Percentiles rank a stretch among this genome's conserved stretches.
These are phyloP conservation scores for Lepiota venenata DNA, from an alignment of 768 basidiomycete species.

Conservation along the genomic window DNA sequence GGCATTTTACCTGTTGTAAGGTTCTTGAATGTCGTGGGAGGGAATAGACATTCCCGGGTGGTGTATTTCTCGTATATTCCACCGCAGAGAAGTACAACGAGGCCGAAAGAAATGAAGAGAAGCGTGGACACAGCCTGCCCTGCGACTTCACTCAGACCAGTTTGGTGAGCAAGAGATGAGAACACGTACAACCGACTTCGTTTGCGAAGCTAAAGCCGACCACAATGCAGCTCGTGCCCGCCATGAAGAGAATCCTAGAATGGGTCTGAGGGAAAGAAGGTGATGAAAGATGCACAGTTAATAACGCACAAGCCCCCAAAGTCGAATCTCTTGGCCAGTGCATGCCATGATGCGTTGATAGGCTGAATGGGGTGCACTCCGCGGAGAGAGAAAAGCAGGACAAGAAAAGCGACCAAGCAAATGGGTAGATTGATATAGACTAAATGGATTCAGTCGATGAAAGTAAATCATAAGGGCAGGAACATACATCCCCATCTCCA, in stretches of 20 bases:
- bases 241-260: conserved; percentile 67
- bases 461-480: conserved; percentile 9
- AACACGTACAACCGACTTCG: conserved; percentile 59
- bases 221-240: conserved; percentile 68
- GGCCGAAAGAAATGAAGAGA: conserved; percentile 53
- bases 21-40: conserved; percentile 57
- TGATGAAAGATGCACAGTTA: conserved; percentile 6
- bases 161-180: conserved; percentile 4
- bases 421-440: conserved; percentile 85
- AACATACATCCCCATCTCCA: conserved; percentile 89
- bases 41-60: conserved; percentile 69
- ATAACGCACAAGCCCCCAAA: conserved; percentile 71
- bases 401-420: conserved; percentile 54
- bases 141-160: conserved; percentile 27
- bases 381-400: conserved; percentile 61
- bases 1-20: conserved; percentile 50
- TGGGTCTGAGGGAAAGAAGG: conserved; percentile 11
- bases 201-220: conserved; percentile 80
- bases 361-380: conserved; percentile 44
- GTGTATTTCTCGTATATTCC: conserved; percentile 69
- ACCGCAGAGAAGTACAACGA: conserved; percentile 50
- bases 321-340: conserved; percentile 59
- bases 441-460: conserved; percentile 25
- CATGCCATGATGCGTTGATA: conserved; percentile 52
- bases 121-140: conserved; percentile 66